A percentile compares a stretch with the other conserved stretches of the same genome.
Evolutionary conservation across 2,329 filamentous ascomycete genomes (phyloP).

Genomic region (Capronia americana): DNA sequence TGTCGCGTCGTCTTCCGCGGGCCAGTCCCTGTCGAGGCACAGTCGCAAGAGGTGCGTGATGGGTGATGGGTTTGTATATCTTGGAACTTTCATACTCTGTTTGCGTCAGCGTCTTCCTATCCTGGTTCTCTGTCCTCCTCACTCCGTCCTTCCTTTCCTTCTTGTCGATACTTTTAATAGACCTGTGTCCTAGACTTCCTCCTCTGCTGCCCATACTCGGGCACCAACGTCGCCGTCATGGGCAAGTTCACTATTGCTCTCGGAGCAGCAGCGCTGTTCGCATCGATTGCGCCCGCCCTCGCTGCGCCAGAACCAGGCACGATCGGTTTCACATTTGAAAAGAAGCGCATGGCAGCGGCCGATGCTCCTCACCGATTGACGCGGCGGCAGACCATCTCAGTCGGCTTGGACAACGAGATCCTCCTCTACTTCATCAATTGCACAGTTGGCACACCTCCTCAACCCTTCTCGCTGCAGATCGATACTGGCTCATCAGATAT

Average conservation of each 20-base stretch:
- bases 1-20: not conserved
- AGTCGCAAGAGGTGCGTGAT: not conserved
- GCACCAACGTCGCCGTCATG: constrained; percentile 19
- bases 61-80: not conserved
- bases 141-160: constrained; percentile 1
- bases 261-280: constrained; percentile 29
- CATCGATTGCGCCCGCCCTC: constrained; percentile 26
- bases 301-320: constrained; percentile 27
- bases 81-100: not conserved
- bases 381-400: constrained; percentile 35
- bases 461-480: constrained; percentile 64
- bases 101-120: constrained; percentile 3
- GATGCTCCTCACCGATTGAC: constrained; percentile 24
- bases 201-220: not conserved
- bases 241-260: constrained; percentile 25
- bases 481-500: constrained; percentile 74
- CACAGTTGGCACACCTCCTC: constrained; percentile 67
- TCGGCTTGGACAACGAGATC: constrained; percentile 36
- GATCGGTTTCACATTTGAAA: constrained; percentile 37
- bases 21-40: not conserved
- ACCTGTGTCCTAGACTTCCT: not conserved
- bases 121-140: not conserved
- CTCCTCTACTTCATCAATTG: constrained; percentile 68
- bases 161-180: constrained; percentile 10
- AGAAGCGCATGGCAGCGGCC: constrained; percentile 26